These are phyloP conservation scores for Pseudocercospora fijiensis DNA, from an alignment of 2,329 filamentous ascomycete species.

Conservation along the genomic window DNA sequence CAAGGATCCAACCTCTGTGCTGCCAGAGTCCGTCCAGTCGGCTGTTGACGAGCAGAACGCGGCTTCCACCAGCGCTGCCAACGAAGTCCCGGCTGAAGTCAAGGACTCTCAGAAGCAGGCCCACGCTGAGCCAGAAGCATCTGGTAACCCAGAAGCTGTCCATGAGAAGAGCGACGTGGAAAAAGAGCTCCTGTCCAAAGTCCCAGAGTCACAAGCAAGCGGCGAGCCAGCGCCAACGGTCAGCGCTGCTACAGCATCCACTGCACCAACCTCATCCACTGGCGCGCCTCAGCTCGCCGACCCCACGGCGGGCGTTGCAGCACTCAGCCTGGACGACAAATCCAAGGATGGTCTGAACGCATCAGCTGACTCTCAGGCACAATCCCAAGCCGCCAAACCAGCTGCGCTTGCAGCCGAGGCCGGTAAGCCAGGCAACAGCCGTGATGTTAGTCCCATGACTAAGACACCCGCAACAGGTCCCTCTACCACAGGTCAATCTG, in stretches of 20 bases:
- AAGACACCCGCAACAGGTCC: conserved; percentile 32
- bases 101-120: conserved; percentile 35
- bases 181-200: conserved; percentile 67
- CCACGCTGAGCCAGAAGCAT: conserved; percentile 64
- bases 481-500: conserved; percentile 35
- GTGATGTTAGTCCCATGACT: conserved; percentile 46
- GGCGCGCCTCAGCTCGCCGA: conserved; percentile 36
- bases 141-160: conserved; percentile 66
- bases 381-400: conserved; percentile 16
- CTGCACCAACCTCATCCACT: conserved; percentile 21
- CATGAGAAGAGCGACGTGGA: conserved; percentile 74
- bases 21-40: conserved; percentile 46
- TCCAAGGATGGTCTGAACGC: conserved; percentile 39
- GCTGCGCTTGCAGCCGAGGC: conserved; percentile 15
- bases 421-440: conserved; percentile 35
- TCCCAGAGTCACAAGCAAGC: conserved; percentile 41
- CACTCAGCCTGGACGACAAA: conserved; percentile 33
- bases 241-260: conserved; percentile 40
- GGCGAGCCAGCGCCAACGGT: conserved; percentile 48
- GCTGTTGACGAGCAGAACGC: conserved; percentile 40
- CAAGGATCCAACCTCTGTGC: conserved; percentile 50
- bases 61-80: conserved; percentile 16
- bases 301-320: conserved; percentile 29
- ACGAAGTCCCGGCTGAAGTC: conserved; percentile 33
- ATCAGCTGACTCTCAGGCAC: conserved; percentile 31